These are phyloP conservation scores for Stentor coeruleus DNA, from an alignment of 73 alveolate species.

Conservation along the genomic window DNA sequence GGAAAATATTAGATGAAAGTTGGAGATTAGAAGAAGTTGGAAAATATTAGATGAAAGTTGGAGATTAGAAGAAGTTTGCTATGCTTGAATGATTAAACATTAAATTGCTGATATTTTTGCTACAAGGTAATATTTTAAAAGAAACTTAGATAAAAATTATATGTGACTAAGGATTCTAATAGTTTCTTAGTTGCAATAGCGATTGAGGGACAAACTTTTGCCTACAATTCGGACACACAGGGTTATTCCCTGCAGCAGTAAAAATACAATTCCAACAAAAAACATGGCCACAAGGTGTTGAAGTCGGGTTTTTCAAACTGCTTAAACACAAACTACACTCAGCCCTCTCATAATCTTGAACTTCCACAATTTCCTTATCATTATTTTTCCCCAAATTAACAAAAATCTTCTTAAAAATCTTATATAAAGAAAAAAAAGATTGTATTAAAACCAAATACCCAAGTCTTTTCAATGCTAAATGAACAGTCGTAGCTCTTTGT, in stretches of 20 bases:
- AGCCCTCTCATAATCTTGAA: slow-evolving; percentile 31
- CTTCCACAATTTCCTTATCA: neutral
- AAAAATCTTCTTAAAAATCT: neutral
- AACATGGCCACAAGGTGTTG: slow-evolving; percentile 67
- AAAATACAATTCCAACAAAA: slow-evolving; percentile 71
- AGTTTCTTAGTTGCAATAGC: slow-evolving; percentile 18
- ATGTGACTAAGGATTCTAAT: neutral
- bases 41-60: too few species aligned
- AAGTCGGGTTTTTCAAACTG: slow-evolving; percentile 35
- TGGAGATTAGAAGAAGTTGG: too few species aligned
- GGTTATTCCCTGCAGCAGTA: slow-evolving; percentile 37
- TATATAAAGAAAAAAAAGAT: neutral
- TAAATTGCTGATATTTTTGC: too few species aligned
- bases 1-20: too few species aligned
- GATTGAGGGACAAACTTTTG: slow-evolving; percentile 47
- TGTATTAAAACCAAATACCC: slow-evolving; percentile 20
- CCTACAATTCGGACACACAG: slow-evolving; percentile 64
- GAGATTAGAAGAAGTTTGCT: too few species aligned
- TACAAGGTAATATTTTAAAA: too few species aligned
- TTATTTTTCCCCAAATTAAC: neutral
- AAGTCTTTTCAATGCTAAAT: neutral
- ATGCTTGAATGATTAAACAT: too few species aligned
- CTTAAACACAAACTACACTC: slow-evolving; percentile 57
- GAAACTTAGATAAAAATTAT: too few species aligned
- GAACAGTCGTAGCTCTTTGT: neutral